Base-by-base conservation (phyloP, 2,329 filamentous ascomycete species). In the Fusarium xylarioides region DNA sequence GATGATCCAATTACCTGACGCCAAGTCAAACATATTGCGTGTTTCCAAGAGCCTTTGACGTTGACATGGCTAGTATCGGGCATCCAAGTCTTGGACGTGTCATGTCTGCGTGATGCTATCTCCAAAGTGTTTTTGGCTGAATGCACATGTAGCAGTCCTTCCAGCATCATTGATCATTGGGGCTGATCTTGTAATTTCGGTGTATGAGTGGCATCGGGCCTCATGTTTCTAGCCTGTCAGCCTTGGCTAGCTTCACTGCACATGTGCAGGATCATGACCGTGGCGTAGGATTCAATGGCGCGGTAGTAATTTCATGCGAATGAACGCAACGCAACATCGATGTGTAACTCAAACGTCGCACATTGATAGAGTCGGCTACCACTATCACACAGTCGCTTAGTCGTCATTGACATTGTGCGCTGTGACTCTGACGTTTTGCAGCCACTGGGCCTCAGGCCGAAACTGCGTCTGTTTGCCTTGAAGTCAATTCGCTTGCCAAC, bases 151-250 rank as follows among this genome's bases (percentile, higher is more conserved):
- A 14, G n/a, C 40, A 8, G 37, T 32, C 30, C 21, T 46, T 38
- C n/a, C 30, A 23, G 12, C 19, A n/a, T 10, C 21, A 5, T 18
- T 47, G 35, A 67, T 68, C 40, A 61, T 18, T 35, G 23, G 63
- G 10, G 44, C 40, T 62, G 34, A 43, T 28, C 12, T 68, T 68
- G 65, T 47, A 32, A 67, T 61, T 61, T 67, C 63, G 63, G 46
- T 62, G 65, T 54, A 37, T 18, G 43, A 40, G 23, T 38, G 23
- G 11, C 14, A 12, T 21, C 14, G 15, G 30, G 40, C 35, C 63
- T 62, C 30, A 19, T 2, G 30, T 19, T 16, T 37, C 18, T 19
- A 49, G 54, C n/a, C 28, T 12, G 47, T 38, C 35, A 61, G 65
- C 63, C 26, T 42, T 54, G 35, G 15, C 19, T 26, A 54, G 34